These are phyloP conservation scores for Pythium aristosporum DNA, from an alignment of 352 stramenopile genomes.

Conservation along the genomic window DNA sequence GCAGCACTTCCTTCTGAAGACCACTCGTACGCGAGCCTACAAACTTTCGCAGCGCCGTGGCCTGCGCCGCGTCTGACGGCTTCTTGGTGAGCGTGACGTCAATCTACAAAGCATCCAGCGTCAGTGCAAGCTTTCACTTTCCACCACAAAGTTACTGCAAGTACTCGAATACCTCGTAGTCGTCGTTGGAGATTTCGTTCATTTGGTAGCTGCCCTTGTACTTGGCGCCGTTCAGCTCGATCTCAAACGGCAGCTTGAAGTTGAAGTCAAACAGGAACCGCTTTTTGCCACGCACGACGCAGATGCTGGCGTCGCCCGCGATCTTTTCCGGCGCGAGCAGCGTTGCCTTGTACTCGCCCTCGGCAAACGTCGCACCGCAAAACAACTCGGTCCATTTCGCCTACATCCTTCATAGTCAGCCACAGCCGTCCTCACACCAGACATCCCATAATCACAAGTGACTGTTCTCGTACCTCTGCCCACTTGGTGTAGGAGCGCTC, in stretches of 20 bases:
- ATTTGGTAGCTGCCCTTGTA: constrained; percentile 45
- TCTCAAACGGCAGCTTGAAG: no score
- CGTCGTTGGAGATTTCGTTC: constrained; percentile 87
- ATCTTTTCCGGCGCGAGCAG: constrained; percentile 40
- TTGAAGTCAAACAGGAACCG: no score
- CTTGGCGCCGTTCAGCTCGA: no score
- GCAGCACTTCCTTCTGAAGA: constrained; percentile 66
- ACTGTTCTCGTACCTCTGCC: constrained; percentile 20
- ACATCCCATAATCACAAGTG: no score
- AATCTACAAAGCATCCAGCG: no score
- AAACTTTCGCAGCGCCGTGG: constrained; percentile 51
- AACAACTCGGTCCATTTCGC: constrained; percentile 55
- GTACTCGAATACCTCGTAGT: constrained; percentile 58
- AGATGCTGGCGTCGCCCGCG: no score
- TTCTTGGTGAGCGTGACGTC: constrained; percentile 44
- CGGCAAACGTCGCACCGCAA: no score
- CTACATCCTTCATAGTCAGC: constrained; percentile 13
- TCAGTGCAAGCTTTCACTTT: no score
- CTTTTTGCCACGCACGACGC: no score
- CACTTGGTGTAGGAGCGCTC: constrained; percentile 80
- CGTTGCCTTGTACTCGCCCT: constrained; percentile 30
- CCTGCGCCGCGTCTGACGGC: constrained; percentile 37
- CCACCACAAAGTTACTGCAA: no score
- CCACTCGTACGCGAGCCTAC: constrained; percentile 41
- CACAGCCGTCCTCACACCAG: no score